These are phyloP conservation scores for Emericellopsis atlantica DNA, from an alignment of 2,329 filamentous ascomycete genomes.

Conservation along the genomic window DNA sequence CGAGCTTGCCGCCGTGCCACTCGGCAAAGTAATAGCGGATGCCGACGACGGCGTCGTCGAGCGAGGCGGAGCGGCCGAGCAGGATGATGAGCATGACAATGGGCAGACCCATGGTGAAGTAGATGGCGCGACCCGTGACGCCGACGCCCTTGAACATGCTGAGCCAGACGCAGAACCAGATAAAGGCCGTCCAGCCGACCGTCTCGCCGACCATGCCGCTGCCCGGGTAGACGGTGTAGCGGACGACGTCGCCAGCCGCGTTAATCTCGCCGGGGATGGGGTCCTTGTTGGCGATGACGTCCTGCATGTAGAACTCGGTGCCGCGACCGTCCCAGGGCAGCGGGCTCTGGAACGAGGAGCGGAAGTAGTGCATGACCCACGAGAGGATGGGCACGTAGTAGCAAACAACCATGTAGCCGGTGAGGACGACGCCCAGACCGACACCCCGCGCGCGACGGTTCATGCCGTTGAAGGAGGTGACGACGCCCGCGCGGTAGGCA, in stretches of 20 bases:
- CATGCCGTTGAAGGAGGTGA: constrained; percentile 35
- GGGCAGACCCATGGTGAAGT: constrained; percentile 43
- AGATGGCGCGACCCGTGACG: constrained; percentile 39
- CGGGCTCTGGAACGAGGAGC: constrained; percentile 35
- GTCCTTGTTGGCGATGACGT: background rate
- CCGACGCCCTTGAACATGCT: constrained; percentile 44
- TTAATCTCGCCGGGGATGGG: background rate
- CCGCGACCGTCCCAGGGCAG: constrained; percentile 30
- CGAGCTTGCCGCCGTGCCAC: constrained; percentile 29
- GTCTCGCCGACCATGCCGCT: constrained; percentile 34
- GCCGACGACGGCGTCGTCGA: constrained; percentile 36
- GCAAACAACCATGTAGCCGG: constrained; percentile 34
- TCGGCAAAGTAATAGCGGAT: constrained; percentile 24
- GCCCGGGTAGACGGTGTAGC: constrained; percentile 20
- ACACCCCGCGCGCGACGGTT: constrained; percentile 35
- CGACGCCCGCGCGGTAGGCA: constrained; percentile 36
- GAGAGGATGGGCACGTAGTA: constrained; percentile 42
- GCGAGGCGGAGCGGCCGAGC: constrained; percentile 33
- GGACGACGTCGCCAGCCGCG: background rate
- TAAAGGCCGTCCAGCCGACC: constrained; percentile 38
- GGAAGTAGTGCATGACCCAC: constrained; percentile 45
- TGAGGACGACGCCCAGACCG: constrained; percentile 34
- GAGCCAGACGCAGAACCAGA: constrained; percentile 43
- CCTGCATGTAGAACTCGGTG: constrained; percentile 1
- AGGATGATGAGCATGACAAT: constrained; percentile 39